These are phyloP conservation scores for Cryptosporidium baileyi DNA, from an alignment of 169 alveolate genomes.

Conservation along the genomic window DNA sequence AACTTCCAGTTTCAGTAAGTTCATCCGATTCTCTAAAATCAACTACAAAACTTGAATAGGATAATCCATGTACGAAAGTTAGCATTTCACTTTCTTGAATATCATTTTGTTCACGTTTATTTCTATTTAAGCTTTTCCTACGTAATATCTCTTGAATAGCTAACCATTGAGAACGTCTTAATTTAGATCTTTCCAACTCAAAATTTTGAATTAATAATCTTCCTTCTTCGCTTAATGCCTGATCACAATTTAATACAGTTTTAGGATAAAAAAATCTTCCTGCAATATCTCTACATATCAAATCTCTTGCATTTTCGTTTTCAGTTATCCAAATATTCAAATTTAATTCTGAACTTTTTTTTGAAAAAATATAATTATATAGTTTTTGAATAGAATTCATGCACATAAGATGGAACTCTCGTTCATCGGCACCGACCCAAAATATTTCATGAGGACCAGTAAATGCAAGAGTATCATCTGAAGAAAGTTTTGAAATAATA, in stretches of 20 bases:
- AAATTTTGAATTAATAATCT: not conserved
- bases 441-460: conserved; percentile 60
- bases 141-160: conserved; percentile 37
- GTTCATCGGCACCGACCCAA: conserved; percentile 67
- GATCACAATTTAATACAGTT: conserved; percentile 12
- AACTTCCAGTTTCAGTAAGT: conserved; percentile 22
- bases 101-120: not conserved
- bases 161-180: conserved; percentile 55
- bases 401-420: conserved; percentile 42
- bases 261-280: conserved; percentile 62
- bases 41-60: conserved; percentile 44
- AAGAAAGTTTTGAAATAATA: conserved; percentile 3
- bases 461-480: conserved; percentile 52
- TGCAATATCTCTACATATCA: conserved; percentile 59
- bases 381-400: conserved; percentile 37
- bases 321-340: conserved; percentile 46
- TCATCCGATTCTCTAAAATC: conserved; percentile 63
- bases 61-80: not conserved
- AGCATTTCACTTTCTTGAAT: not conserved
- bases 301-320: conserved; percentile 28
- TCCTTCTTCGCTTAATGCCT: not conserved
- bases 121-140: not conserved
- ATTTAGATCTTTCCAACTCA: conserved; percentile 8
- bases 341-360: not conserved
- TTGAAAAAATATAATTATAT: not conserved